phyloP scores from a whole-genome alignment of 2,329 filamentous ascomycete genomes.

The Fusarium miscanthi region DNA sequence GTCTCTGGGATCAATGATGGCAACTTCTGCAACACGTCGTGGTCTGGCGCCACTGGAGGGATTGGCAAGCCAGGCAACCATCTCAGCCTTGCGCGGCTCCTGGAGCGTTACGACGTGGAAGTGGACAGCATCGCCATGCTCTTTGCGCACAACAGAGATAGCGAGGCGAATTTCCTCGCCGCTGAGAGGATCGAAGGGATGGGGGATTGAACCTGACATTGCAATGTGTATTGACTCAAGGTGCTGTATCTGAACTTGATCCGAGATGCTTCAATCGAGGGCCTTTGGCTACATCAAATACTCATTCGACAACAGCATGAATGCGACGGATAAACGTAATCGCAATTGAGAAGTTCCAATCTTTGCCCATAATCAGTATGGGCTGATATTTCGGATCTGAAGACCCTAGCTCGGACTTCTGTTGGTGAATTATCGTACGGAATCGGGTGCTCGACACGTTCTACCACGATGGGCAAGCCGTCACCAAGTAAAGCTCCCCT shows the following conservation, averaged over 20 bases:
- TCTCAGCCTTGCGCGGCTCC: slow-evolving; percentile 86
- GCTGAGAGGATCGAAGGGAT: slow-evolving; percentile 46
- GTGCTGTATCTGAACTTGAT: neutral
- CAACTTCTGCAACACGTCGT: slow-evolving; percentile 79
- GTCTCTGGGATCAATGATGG: slow-evolving; percentile 78
- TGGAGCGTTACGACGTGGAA: slow-evolving; percentile 90
- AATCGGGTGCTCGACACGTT: neutral
- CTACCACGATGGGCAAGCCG: neutral
- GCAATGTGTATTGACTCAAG: neutral
- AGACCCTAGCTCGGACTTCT: neutral
- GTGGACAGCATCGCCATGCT: slow-evolving; percentile 72
- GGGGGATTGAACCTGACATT: slow-evolving; percentile 1
- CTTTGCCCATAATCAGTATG: neutral
- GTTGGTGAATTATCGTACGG: neutral
- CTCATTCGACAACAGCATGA: neutral
- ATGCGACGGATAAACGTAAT: neutral
- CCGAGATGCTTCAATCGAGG: neutral
- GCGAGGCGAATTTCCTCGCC: slow-evolving; percentile 80
- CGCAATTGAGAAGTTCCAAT: neutral
- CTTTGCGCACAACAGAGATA: slow-evolving; percentile 72
- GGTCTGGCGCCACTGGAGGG: slow-evolving; percentile 71
- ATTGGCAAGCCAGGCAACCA: slow-evolving; percentile 81
- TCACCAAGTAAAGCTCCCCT: neutral
- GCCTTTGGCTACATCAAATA: neutral
- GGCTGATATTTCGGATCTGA: neutral